Evolutionary conservation across 345 rosid genomes (phyloP).

Genomic region (Laguncularia racemosa): DNA sequence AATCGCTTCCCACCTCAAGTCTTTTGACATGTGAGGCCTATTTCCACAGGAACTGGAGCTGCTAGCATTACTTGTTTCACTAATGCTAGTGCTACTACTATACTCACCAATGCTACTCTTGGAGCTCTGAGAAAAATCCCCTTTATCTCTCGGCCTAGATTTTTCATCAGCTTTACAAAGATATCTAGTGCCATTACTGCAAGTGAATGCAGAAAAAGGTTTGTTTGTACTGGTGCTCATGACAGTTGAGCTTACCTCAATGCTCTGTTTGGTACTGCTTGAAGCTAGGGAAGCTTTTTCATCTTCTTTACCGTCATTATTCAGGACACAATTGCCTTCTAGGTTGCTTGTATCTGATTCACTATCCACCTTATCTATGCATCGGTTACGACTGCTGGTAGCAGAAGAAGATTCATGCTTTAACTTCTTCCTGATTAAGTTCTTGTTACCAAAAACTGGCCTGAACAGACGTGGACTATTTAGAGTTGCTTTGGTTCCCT

Average conservation of each 20-base stretch:
- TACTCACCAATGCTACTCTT: constrained; percentile 77
- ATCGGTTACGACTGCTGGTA: constrained; percentile 22
- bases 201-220: constrained; percentile 19
- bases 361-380: constrained; percentile 14
- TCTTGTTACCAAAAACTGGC: constrained; percentile 49
- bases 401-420: constrained; percentile 28
- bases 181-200: constrained; percentile 20
- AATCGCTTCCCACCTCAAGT: constrained; percentile 73
- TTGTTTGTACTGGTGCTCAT: constrained; percentile 27
- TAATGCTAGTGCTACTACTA: constrained; percentile 53
- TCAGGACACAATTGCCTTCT: constrained; percentile 15
- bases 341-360: constrained; percentile 25
- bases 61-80: constrained; percentile 50
- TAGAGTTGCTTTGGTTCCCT: constrained; percentile 20
- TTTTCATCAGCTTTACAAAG: constrained; percentile 35
- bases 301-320: constrained; percentile 26
- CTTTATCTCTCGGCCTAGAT: constrained; percentile 51
- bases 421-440: constrained; percentile 44
- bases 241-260: constrained; percentile 28
- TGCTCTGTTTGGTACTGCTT: constrained; percentile 20
- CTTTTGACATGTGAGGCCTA: constrained; percentile 78
- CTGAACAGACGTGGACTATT: constrained; percentile 29
- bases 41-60: constrained; percentile 42
- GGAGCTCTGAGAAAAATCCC: constrained; percentile 69
- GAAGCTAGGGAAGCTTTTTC: constrained; percentile 29